Conservation (phyloP, 164 flowering plant genomes). For the Kingdonia uniflora region DNA sequence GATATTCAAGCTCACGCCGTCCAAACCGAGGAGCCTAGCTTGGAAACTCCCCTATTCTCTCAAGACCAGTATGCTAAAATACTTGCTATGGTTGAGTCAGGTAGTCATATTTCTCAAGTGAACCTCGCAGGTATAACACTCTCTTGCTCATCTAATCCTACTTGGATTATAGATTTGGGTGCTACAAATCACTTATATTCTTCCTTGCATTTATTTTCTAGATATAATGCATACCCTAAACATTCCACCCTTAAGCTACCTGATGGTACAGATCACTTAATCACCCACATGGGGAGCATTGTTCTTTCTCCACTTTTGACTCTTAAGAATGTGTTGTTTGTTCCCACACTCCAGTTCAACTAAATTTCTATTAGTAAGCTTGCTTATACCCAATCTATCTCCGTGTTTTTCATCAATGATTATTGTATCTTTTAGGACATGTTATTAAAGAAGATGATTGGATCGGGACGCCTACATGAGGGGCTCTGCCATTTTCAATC, state of each 20-base stretch:
- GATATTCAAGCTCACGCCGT: neutral
- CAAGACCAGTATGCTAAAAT: neutral
- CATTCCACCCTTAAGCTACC: neutral
- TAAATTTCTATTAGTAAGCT: too few relatives aligned
- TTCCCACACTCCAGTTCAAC: too few relatives aligned
- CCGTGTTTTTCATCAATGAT: too few relatives aligned
- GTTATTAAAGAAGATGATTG: too few relatives aligned
- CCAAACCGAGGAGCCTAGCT: neutral
- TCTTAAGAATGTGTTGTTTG: too few relatives aligned
- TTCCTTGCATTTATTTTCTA: neutral
- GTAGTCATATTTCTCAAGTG: neutral
- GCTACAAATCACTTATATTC: neutral
- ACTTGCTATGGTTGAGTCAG: neutral
- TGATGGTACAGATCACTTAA: neutral
- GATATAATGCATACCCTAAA: neutral
- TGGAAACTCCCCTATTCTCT: too few relatives aligned
- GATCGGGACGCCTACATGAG: too few relatives aligned
- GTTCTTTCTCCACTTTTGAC: too few relatives aligned
- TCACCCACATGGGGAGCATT: neutral
- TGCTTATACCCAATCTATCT: too few relatives aligned
- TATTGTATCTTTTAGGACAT: too few relatives aligned
- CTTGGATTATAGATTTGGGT: neutral
- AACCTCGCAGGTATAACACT: neutral
- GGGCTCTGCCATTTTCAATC: neutral
- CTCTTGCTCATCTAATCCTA: neutral